Conservation (phyloP, 345 rosid species). For the Lepidium aucheri region DNA sequence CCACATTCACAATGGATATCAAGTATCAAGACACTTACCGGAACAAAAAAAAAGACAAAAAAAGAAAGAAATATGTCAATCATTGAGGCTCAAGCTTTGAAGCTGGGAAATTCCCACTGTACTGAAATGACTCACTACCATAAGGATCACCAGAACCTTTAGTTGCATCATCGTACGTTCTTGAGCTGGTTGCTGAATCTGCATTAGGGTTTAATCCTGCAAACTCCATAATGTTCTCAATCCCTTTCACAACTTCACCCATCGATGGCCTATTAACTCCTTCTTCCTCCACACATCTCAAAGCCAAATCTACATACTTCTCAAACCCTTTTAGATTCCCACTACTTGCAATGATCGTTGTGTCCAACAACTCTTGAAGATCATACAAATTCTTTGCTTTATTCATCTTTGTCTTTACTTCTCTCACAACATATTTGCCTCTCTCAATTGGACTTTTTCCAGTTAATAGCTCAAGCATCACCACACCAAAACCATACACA, state of each 20-base stretch:
- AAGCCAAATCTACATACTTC: conserved; percentile 52
- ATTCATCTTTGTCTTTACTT: conserved; percentile 52
- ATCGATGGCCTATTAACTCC: conserved; percentile 59
- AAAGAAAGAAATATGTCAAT: not conserved
- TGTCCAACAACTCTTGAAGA: conserved; percentile 61
- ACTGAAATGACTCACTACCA: conserved; percentile 27
- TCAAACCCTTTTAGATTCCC: conserved; percentile 48
- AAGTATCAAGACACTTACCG: not conserved
- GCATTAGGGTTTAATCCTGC: conserved; percentile 53
- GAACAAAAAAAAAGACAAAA: not conserved
- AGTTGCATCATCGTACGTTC: conserved; percentile 31
- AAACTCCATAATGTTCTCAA: conserved; percentile 55
- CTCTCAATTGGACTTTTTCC: conserved; percentile 70
- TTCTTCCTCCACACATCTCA: conserved; percentile 56
- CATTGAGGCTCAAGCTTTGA: conserved; percentile 42
- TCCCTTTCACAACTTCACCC: conserved; percentile 71
- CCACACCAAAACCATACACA: conserved; percentile 88
- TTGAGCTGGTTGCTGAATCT: conserved; percentile 51
- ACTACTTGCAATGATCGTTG: conserved; percentile 34
- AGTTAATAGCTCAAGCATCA: conserved; percentile 64
- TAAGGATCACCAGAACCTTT: conserved; percentile 40
- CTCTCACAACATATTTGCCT: conserved; percentile 82
- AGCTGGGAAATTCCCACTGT: conserved; percentile 37
- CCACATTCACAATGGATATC: not conserved
- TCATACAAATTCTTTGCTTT: conserved; percentile 46